phyloP scores from a whole-genome alignment of 2,329 filamentous ascomycete species.

The Verticillium albo-atrum region DNA sequence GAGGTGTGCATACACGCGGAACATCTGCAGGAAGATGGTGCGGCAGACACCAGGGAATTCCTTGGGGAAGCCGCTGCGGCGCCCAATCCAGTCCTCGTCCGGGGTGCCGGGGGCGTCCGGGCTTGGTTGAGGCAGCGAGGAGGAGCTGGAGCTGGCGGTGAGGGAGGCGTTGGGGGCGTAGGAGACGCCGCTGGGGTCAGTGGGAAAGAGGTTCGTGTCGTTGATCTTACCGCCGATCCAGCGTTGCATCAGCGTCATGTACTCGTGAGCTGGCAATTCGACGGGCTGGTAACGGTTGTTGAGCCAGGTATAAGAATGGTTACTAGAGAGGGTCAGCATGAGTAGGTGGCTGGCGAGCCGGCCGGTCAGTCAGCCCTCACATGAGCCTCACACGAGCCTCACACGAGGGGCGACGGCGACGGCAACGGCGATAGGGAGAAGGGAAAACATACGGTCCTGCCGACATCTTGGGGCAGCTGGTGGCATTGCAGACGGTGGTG shows the following conservation, averaged over 20 bases:
- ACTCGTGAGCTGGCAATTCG: constrained; percentile 75
- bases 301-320: constrained; percentile 81
- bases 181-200: constrained; percentile 58
- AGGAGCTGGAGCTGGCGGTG: constrained; percentile 35
- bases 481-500: constrained; percentile 69
- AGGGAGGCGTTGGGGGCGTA: constrained; percentile 47
- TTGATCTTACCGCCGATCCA: constrained; percentile 84
- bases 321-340: constrained; percentile 32
- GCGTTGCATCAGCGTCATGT: constrained; percentile 79
- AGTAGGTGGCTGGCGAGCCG: too few relatives aligned
- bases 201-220: constrained; percentile 74
- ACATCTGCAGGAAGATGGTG: constrained; percentile 83
- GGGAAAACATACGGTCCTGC: constrained; percentile 65
- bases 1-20: constrained; percentile 83
- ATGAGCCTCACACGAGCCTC: too few relatives aligned
- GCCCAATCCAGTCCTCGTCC: constrained; percentile 67
- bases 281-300: constrained; percentile 72
- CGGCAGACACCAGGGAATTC: constrained; percentile 76
- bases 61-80: constrained; percentile 74
- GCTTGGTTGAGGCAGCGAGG: constrained; percentile 36
- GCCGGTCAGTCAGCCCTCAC: too few relatives aligned
- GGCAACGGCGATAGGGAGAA: neutral
- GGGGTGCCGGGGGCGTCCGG: constrained; percentile 22
- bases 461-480: constrained; percentile 78
- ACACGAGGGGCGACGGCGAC: too few relatives aligned